Conservation (phyloP, 345 rosid species). For the Passiflora organensis region DNA sequence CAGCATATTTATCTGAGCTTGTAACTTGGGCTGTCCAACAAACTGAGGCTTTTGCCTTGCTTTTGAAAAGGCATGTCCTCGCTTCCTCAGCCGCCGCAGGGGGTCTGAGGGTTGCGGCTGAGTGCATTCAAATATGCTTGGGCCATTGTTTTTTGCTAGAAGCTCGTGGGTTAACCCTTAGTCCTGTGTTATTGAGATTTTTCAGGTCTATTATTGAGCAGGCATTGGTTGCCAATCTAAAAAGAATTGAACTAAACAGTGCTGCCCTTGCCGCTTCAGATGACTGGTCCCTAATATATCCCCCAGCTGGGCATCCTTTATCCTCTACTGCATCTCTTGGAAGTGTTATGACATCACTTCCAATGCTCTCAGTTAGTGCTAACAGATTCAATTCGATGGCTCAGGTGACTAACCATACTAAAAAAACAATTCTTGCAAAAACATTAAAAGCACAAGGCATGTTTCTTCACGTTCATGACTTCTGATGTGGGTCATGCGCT, state of each 20-base stretch:
- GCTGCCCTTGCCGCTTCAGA: conserved; percentile 82
- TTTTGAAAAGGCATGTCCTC: conserved; percentile 59
- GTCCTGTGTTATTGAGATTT: conserved; percentile 62
- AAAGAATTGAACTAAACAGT: conserved; percentile 67
- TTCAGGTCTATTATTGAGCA: conserved; percentile 62
- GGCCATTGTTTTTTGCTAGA: conserved; percentile 75
- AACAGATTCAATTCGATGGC: conserved; percentile 71
- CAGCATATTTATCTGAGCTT: conserved; percentile 79
- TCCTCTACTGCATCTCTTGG: conserved; percentile 38
- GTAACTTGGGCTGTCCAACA: conserved; percentile 93
- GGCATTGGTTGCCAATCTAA: conserved; percentile 60
- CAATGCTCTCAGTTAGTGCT: conserved; percentile 75
- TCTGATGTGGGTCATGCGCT: conserved; percentile 1
- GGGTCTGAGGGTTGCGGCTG: conserved; percentile 59
- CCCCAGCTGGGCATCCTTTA: conserved; percentile 46
- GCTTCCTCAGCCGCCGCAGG: conserved; percentile 82
- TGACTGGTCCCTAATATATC: conserved; percentile 64
- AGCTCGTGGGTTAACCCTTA: conserved; percentile 80
- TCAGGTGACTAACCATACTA: conserved; percentile 44
- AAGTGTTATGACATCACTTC: conserved; percentile 35
- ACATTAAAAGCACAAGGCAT: neutral
- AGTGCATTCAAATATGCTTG: conserved; percentile 61
- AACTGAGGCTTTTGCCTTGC: conserved; percentile 51
- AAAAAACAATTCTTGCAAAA: neutral
- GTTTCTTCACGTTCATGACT: neutral